These are phyloP conservation scores for Daldinia caldariorum DNA, from an alignment of 495 filamentous ascomycete genomes.

Conservation along the genomic window DNA sequence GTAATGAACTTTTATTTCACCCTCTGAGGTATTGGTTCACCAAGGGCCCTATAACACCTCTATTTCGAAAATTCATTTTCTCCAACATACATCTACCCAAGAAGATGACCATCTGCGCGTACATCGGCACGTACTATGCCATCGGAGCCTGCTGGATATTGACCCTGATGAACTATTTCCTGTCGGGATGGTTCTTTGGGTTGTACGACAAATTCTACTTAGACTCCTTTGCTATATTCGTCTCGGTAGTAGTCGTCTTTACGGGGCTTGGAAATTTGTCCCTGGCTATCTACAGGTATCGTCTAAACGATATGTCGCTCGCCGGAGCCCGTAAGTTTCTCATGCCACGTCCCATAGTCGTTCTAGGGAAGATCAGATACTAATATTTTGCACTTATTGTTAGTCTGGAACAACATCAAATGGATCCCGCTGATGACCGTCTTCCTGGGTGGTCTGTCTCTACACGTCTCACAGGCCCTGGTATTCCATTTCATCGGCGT, in stretches of 20 bases:
- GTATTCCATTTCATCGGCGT: constrained; percentile 69
- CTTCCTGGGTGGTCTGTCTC: constrained; percentile 71
- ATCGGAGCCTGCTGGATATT: constrained; percentile 73
- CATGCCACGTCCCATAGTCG: neutral
- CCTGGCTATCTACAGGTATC: constrained; percentile 64
- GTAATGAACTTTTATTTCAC: constrained; percentile 71
- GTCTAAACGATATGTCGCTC: constrained; percentile 55
- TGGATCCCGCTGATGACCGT: constrained; percentile 69
- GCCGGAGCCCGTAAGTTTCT: constrained; percentile 49
- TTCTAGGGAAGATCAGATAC: neutral
- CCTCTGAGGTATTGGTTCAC: constrained; percentile 62
- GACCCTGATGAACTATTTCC: constrained; percentile 71
- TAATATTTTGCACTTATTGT: neutral
- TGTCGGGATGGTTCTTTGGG: constrained; percentile 68
- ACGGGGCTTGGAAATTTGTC: constrained; percentile 64
- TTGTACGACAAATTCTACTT: constrained; percentile 70
- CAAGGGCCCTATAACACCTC: constrained; percentile 69
- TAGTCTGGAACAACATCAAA: constrained; percentile 69
- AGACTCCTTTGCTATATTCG: constrained; percentile 67
- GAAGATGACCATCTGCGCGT: constrained; percentile 76
- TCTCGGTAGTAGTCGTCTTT: constrained; percentile 66
- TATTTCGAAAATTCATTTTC: constrained; percentile 68
- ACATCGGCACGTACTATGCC: constrained; percentile 81
- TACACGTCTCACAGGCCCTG: constrained; percentile 70
- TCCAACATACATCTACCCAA: constrained; percentile 69